These are phyloP conservation scores for Pythium phragmiticola DNA, from an alignment of 352 stramenopile genomes.

Conservation along the genomic window DNA sequence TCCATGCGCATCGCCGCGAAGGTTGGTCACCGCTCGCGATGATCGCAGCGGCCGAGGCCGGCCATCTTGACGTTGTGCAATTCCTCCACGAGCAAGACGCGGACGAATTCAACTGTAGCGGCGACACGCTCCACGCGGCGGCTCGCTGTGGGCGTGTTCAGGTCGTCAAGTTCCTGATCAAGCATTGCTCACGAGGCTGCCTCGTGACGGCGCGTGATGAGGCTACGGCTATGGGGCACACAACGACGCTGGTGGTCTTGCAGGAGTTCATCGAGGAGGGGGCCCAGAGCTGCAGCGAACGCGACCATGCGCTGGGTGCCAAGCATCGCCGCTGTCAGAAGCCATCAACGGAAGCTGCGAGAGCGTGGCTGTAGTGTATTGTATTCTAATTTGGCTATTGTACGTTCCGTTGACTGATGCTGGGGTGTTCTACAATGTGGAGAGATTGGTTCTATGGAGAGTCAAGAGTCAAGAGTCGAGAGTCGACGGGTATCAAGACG, in stretches of 20 bases:
- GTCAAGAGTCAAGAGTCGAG: too few species aligned
- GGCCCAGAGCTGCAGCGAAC: background rate
- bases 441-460: too few species aligned
- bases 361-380: background rate
- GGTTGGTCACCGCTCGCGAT: slow-evolving; percentile 24
- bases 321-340: background rate
- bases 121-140: slow-evolving; percentile 1
- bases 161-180: slow-evolving; percentile 1
- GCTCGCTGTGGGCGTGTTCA: slow-evolving; percentile 2
- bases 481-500: too few species aligned
- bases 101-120: slow-evolving; percentile 3
- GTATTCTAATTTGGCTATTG: background rate
- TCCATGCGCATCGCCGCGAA: slow-evolving; percentile 25
- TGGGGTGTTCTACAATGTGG: too few species aligned
- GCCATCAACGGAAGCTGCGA: background rate
- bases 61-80: background rate
- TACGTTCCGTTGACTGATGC: too few species aligned
- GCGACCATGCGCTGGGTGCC: background rate
- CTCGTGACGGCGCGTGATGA: slow-evolving; percentile 7
- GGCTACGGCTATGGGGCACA: background rate
- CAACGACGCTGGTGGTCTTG: background rate
- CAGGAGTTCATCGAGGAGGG: background rate
- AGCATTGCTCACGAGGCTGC: slow-evolving; percentile 9
- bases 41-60: slow-evolving; percentile 20
- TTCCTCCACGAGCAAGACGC: slow-evolving; percentile 1